Conservation (phyloP, 495 filamentous ascomycete species). For the Neurospora terricola region DNA sequence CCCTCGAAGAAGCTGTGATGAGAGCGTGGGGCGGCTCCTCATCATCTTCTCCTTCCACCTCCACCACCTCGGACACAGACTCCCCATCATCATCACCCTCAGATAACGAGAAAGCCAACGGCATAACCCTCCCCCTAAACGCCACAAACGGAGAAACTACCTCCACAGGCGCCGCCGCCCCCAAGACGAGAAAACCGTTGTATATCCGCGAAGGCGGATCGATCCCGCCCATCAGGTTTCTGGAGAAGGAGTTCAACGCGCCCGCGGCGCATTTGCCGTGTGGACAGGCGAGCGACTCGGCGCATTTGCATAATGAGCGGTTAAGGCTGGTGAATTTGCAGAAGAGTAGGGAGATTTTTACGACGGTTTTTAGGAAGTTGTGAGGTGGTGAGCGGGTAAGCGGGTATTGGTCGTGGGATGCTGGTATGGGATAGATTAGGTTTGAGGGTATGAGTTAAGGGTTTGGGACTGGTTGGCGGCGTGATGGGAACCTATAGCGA, state of each 20-base stretch:
- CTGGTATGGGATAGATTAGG: not conserved
- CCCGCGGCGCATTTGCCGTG: conserved; percentile 91
- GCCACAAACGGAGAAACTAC: conserved; percentile 7
- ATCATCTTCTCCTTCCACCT: not conserved
- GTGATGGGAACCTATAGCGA: not conserved
- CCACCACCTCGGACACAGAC: not conserved
- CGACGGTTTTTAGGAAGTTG: conserved; percentile 59
- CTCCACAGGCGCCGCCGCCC: not conserved
- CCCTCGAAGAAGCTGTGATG: conserved; percentile 77
- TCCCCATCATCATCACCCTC: not conserved
- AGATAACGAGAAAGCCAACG: not conserved
- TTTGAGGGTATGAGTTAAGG: not conserved
- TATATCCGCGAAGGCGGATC: conserved; percentile 95
- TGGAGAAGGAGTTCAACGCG: conserved; percentile 90
- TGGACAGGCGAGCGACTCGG: conserved; percentile 87
- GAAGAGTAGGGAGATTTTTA: conserved; percentile 87
- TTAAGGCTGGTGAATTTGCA: conserved; percentile 77
- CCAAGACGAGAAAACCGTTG: conserved; percentile 47
- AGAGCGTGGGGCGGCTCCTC: conserved; percentile 54
- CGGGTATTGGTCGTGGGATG: not conserved
- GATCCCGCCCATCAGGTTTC: conserved; percentile 84
- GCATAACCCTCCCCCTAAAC: conserved; percentile 4
- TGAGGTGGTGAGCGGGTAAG: not conserved
- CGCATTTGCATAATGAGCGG: conserved; percentile 92
- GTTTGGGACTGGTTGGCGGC: not conserved